Evolutionary conservation across 495 filamentous ascomycete species (phyloP).

Genomic region (Gamarada debralockiae): DNA sequence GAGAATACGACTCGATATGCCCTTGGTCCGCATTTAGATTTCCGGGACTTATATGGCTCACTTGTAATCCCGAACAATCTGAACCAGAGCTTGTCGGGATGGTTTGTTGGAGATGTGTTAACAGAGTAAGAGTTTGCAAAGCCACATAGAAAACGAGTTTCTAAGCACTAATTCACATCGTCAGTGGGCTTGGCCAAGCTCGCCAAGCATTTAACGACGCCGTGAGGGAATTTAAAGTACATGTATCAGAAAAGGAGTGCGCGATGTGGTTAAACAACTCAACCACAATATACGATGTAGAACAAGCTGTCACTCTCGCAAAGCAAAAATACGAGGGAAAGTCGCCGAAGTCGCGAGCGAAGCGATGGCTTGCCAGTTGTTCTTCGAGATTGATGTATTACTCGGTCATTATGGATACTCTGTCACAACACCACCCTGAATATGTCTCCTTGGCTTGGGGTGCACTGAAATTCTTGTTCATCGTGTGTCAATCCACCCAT

Average conservation of each 20-base stretch:
- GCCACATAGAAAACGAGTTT: background rate
- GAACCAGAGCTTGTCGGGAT: constrained; percentile 6
- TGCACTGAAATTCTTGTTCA: constrained; percentile 26
- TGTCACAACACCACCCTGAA: constrained; percentile 25
- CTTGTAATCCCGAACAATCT: background rate
- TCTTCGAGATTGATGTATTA: constrained; percentile 13
- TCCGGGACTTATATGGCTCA: background rate
- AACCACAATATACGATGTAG: constrained; percentile 9
- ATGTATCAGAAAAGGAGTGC: constrained; percentile 4
- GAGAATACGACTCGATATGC: constrained; percentile 2
- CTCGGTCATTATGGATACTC: constrained; percentile 19
- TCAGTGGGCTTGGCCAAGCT: constrained; percentile 5
- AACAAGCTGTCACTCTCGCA: constrained; percentile 5
- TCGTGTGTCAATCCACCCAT: constrained; percentile 10
- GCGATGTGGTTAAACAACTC: background rate
- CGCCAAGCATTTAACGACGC: constrained; percentile 8
- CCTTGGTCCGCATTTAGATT: background rate
- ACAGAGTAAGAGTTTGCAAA: background rate
- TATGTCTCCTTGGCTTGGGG: constrained; percentile 34
- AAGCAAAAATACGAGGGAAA: constrained; percentile 10
- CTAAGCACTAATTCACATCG: background rate
- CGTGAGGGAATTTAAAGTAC: background rate
- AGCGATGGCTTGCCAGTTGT: constrained; percentile 6
- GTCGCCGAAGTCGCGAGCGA: constrained; percentile 8
- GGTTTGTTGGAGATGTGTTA: constrained; percentile 7